Base-by-base conservation (phyloP, 495 filamentous ascomycete species). In the Trichoderma asperelloides region DNA sequence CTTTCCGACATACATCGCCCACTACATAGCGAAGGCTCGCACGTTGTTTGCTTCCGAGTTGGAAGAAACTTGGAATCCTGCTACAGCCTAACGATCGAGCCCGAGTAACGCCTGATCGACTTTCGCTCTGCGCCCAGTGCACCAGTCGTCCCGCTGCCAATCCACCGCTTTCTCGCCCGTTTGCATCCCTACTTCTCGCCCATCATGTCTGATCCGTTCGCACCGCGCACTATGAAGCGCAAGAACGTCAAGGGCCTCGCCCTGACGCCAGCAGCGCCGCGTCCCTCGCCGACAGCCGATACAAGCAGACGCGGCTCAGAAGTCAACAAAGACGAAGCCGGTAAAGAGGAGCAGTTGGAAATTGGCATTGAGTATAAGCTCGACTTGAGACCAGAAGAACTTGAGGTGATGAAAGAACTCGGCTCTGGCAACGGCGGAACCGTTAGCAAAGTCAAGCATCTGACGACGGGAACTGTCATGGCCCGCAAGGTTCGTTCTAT, bases 161-260 rank as follows among this genome's bases (percentile, higher is more conserved):
- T 60, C 25, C 55, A 30, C 11, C 2, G 28, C 25, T 28, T 60
- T 13, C 28, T 60, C 55, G 6, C 47, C 47, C 41, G 41, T 18
- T 45, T 18, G 18, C 49, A 55, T 55, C 18, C 6, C 21, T 11
- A 21, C n/a, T 15, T 62, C 27, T 64, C 18, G 21, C 40, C 43
- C 55, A 51, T 73, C 80, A 96, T 96, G 92, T 83, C 89, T 70
- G 93, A 96, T 77, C 78, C 81, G 72, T 96, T 97, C 75, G 89
- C 93, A 73, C 86, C 89, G 73, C 89, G 91, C 80, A 93, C 96
- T 63, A 86, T 98, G 84, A 97, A 96, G 86, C 89, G 94, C 80
- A 97, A 97, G 85, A 98, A 97, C 75, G 86, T 93, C 76, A 98
- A 96, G 77, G 95, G 93, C n/a, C 87, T 98, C 21, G 91, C 89